phyloP scores from a whole-genome alignment of 1,284 basidiomycete genomes.

The Heterobasidion occidentale region DNA sequence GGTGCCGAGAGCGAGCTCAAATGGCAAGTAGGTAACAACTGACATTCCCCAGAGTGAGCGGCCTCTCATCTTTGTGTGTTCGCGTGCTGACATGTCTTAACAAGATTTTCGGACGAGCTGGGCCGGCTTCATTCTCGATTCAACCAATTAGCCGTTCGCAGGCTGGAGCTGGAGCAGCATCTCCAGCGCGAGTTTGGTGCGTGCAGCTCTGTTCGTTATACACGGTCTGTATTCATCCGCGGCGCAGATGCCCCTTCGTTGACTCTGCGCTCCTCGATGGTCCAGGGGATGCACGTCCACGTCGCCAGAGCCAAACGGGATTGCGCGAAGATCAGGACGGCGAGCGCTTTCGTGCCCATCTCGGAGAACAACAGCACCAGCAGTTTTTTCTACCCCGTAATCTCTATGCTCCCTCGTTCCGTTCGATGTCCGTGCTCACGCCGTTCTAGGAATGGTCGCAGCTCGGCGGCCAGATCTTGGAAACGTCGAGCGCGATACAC shows the following conservation, averaged over 20 bases:
- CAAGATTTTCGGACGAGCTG: constrained; percentile 65
- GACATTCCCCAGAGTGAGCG: constrained; percentile 65
- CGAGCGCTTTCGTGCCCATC: constrained; percentile 45
- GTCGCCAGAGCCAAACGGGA: constrained; percentile 57
- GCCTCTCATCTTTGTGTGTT: not conserved
- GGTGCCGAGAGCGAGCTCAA: constrained; percentile 3
- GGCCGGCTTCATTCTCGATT: constrained; percentile 44
- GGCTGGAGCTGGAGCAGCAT: constrained; percentile 44
- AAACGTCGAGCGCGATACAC: constrained; percentile 45
- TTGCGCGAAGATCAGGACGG: constrained; percentile 35
- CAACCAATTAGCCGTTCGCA: constrained; percentile 33
- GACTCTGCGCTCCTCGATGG: constrained; percentile 58
- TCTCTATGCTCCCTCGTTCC: constrained; percentile 4
- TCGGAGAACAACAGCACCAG: constrained; percentile 60
- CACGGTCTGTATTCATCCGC: not conserved
- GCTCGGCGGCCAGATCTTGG: constrained; percentile 59
- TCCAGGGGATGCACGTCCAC: constrained; percentile 71
- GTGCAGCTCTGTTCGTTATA: constrained; percentile 11
- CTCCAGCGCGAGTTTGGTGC: constrained; percentile 51
- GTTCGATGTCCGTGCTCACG: constrained; percentile 3
- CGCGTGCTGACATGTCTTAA: not conserved
- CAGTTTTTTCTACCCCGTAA: constrained; percentile 64
- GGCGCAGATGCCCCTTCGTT: constrained; percentile 61
- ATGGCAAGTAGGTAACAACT: constrained; percentile 24
- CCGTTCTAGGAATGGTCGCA: constrained; percentile 62